A percentile compares a stretch with the other conserved stretches of the same genome.
These are phyloP conservation scores for Dothideomycetes sp. DNA, from an alignment of 2,329 filamentous ascomycete species.

Conservation along the genomic window DNA sequence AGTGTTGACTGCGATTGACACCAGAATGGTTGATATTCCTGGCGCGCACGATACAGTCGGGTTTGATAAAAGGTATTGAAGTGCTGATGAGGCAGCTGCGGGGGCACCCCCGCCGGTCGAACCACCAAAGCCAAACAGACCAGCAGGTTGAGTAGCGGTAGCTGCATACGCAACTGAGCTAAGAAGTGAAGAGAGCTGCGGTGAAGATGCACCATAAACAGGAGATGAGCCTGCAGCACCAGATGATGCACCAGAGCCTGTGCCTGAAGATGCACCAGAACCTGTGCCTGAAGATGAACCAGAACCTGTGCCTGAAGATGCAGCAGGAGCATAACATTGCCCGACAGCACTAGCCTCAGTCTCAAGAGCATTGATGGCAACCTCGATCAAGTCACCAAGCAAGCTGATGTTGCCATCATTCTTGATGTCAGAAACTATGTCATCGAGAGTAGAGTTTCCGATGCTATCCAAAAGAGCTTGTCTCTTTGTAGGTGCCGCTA, in stretches of 20 bases:
- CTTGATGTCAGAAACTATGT: conserved; percentile 4
- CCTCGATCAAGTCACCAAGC: conserved; percentile 7
- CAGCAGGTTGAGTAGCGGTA: background rate
- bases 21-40: background rate
- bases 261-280: background rate
- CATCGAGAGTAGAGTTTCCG: conserved; percentile 3
- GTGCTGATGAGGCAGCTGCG: background rate
- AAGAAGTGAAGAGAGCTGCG: background rate
- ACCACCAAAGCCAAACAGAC: background rate
- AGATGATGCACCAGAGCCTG: background rate
- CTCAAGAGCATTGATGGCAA: conserved; percentile 1
- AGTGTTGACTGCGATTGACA: background rate
- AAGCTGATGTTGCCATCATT: conserved; percentile 7
- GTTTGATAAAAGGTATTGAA: background rate
- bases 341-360: conserved; percentile 4
- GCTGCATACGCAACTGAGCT: background rate
- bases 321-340: conserved; percentile 2
- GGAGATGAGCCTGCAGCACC: background rate
- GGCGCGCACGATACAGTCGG: background rate
- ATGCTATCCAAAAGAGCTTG: conserved; percentile 9
- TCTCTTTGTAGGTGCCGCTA: conserved; percentile 7
- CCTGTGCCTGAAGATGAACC: background rate
- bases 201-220: background rate
- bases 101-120: background rate
- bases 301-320: background rate